These are phyloP conservation scores for Auricularia cornea DNA, from an alignment of 768 basidiomycete genomes.

Conservation along the genomic window DNA sequence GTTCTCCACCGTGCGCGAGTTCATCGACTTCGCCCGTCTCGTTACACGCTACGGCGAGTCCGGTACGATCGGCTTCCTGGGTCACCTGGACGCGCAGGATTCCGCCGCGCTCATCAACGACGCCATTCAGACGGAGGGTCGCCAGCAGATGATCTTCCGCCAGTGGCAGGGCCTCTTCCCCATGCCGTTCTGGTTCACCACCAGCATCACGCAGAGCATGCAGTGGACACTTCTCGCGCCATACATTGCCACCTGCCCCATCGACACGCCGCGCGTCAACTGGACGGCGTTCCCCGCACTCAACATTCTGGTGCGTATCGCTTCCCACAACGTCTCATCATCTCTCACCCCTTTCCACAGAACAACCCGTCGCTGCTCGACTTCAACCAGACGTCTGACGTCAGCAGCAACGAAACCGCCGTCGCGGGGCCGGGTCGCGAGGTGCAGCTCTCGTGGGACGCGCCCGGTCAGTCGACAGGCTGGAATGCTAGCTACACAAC, in stretches of 20 bases:
- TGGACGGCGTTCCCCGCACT: constrained; percentile 52
- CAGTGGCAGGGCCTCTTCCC: constrained; percentile 56
- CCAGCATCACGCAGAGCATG: constrained; percentile 54
- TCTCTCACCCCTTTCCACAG: constrained; percentile 5
- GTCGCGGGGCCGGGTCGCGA: constrained; percentile 38
- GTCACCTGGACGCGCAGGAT: constrained; percentile 50
- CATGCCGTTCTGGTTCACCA: constrained; percentile 44
- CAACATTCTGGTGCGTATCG: constrained; percentile 34
- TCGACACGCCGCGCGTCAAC: constrained; percentile 40
- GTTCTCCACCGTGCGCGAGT: constrained; percentile 48
- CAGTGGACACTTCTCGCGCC: constrained; percentile 53
- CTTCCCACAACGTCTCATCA: not conserved
- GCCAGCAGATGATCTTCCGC: constrained; percentile 60
- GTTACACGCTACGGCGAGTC: constrained; percentile 49
- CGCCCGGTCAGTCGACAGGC: constrained; percentile 42
- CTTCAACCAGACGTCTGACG: constrained; percentile 36
- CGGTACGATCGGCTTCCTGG: constrained; percentile 57
- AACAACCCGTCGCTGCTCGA: constrained; percentile 28
- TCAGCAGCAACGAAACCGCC: constrained; percentile 47
- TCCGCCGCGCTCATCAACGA: constrained; percentile 45
- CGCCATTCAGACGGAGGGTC: constrained; percentile 50
- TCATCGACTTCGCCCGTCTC: constrained; percentile 46
- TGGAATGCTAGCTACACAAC: constrained; percentile 48
- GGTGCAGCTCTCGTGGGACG: constrained; percentile 46
- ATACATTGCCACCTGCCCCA: constrained; percentile 44